Evolutionary conservation across 352 stramenopile species (phyloP).

Genomic region (Phytophthora podocarpi): DNA sequence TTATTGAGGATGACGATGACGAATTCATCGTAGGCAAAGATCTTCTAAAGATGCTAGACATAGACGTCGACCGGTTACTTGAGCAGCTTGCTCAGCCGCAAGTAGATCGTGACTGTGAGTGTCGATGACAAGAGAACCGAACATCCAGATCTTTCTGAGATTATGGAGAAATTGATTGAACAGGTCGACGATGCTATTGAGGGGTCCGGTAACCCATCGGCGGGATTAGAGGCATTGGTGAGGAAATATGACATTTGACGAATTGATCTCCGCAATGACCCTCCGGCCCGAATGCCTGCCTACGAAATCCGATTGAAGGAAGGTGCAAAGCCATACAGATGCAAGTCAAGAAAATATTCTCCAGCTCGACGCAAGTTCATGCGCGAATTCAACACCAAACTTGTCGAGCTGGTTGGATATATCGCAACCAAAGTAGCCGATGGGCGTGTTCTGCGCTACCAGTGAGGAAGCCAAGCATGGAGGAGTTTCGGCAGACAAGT

Average conservation of each 20-base stretch:
- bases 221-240: background rate
- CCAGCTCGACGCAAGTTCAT: conserved; percentile 4
- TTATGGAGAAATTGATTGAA: background rate
- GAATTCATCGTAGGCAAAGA: conserved; percentile 14
- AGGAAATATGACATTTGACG: conserved; percentile 10
- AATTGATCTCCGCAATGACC: conserved; percentile 3
- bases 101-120: background rate
- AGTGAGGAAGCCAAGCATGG: background rate
- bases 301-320: conserved; percentile 8
- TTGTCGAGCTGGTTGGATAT: conserved; percentile 2
- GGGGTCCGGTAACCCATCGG: background rate
- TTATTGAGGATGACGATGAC: conserved; percentile 9
- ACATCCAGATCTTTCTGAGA: background rate
- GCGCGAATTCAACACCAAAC: conserved; percentile 2
- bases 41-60: background rate
- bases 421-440: background rate
- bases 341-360: conserved; percentile 13
- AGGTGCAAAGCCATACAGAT: background rate
- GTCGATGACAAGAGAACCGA: background rate
- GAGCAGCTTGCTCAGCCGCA: background rate
- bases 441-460: conserved; percentile 1
- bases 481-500: background rate
- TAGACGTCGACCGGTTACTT: conserved; percentile 5
- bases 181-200: background rate
- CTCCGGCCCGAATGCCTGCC: background rate